Evolutionary conservation across 192 early-diverging fungal species (phyloP), one percentile per base, ranked within the genome.

Genomic region (Coemansia sp.): DNA sequence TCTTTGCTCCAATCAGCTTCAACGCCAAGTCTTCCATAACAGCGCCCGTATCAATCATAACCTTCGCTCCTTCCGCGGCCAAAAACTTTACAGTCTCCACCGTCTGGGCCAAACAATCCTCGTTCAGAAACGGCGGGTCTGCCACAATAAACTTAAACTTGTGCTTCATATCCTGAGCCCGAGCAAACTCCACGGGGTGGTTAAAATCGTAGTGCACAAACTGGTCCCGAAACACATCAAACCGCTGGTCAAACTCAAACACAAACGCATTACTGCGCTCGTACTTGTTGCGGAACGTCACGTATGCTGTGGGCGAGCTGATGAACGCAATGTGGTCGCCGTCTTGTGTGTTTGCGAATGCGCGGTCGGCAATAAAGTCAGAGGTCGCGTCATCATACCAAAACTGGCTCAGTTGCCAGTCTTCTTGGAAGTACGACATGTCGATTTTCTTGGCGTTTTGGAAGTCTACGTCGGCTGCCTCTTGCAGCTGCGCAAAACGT

Each of bases 131-230:
- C 23, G 91, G 91, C 5, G 91, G 91, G 67, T 93, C 91, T 9
- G 85, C 87, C 6, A 92, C 75, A 48, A 93, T 83, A 62, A 87
- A 85, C 75, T 90, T 88, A 37, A 91, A 86, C 11, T 76, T 69
- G 47, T 71, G 75, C 57, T 76, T 64, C 25, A 86, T 52, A 17
- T 76, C 74, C 2, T 63, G 52, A 0, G 78, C 71, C 21, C 76
- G 62, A 1, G 66, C 66, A 68, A 88, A 86, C 17, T 75, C 71
- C 1, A 80, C 54, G 1, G 91, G 91, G 7, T 76, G 48, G 64
- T 90, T 90, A 71, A 82, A 93, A 74, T 93, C 89, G 70, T 87
- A 93, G 58, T 83, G 82, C 44, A 91, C 79, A 61, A 87, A 93
- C 62, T 85, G 64, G 7, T 66, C 58, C 57, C 84, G 84, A 72